A percentile compares a stretch with the other conserved stretches of the same genome.
Conservation (phyloP, 2,329 filamentous ascomycete genomes). For the Aspergillus cejpii region DNA sequence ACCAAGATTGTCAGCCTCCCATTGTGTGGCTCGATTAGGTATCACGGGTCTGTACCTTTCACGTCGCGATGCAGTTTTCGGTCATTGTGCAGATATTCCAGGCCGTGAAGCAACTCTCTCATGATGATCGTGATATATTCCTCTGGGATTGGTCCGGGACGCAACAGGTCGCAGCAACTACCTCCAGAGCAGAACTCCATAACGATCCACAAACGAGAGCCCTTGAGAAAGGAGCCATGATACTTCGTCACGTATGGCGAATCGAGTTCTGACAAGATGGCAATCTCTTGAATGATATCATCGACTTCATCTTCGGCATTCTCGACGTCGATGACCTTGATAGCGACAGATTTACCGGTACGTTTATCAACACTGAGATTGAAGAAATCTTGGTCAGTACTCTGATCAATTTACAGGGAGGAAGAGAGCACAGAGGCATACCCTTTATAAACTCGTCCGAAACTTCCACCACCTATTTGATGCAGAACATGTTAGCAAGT, state of each 20-base stretch:
- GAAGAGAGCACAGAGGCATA: constrained; percentile 37
- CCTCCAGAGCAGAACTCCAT: constrained; percentile 99
- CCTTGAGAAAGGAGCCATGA: constrained; percentile 93
- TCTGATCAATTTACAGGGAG: neutral
- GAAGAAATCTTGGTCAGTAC: constrained; percentile 6
- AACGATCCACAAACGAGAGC: constrained; percentile 95
- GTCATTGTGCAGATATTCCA: constrained; percentile 90
- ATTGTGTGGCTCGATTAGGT: neutral
- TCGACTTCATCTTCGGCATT: constrained; percentile 99
- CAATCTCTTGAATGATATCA: constrained; percentile 98
- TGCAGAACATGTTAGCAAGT: constrained; percentile 17
- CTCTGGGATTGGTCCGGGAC: constrained; percentile 82
- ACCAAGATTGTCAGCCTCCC: constrained; percentile 14
- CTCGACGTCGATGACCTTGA: constrained; percentile 98
- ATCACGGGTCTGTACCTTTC: constrained; percentile 58
- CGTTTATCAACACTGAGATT: constrained; percentile 72
- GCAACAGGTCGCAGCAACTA: constrained; percentile 92
- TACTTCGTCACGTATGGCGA: constrained; percentile 97
- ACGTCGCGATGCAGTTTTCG: constrained; percentile 96
- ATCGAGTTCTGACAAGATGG: constrained; percentile 90
- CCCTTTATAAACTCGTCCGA: constrained; percentile 99
- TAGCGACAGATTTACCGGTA: constrained; percentile 87
- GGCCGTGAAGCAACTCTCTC: constrained; percentile 75
- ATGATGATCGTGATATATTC: constrained; percentile 97
- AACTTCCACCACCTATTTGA: constrained; percentile 77